Evolutionary conservation across 345 rosid species (phyloP), one percentile per base, ranked within the genome.

Genomic region (Euphorbia peplus): DNA sequence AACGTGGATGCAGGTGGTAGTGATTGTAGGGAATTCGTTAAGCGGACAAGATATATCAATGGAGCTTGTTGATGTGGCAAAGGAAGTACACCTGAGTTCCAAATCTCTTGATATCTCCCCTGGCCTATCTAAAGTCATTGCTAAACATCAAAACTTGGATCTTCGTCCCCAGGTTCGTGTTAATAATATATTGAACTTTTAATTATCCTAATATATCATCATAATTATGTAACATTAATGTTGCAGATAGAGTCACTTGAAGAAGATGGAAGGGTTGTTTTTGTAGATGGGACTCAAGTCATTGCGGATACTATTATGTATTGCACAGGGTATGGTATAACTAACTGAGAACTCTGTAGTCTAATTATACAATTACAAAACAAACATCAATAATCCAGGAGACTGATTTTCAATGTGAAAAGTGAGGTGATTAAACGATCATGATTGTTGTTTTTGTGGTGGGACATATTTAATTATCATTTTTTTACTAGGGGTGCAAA

Each of bases 291-390:
- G 12, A 76, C 88, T 25, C 84, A 76, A 70, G 75, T 87, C 61
- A 64, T 78, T 15, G 91, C 97, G 2, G 89, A 93, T 65, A 81
- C 97, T 4, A 85, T 90, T 69, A 37, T 93, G 30, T 88, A 90
- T 63, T 93, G 98, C 90, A 90, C 97, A 14, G 97, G 98, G 98
- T 93, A 88, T 81, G n/a, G n/a, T n/a, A n/a, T n/a, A n/a, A 39
- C 87, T 79, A 18, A 19, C 19, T 44, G 6, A 59, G 22, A 46
- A 19, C 37, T 66, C 2, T 18, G 12, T 48, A 14, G 16, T 44
- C 15, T 44, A 44, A 44, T 44, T 14, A 44, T n/a, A n/a, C n/a
- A n/a, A n/a, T n/a, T n/a, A n/a, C n/a, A n/a, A n/a, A n/a, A n/a
- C n/a, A n/a, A n/a, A n/a, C n/a, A n/a, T n/a, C n/a, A n/a, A n/a